Evolutionary conservation across 345 rosid genomes (phyloP).

Genomic region (Eucalyptus erythrocorys): DNA sequence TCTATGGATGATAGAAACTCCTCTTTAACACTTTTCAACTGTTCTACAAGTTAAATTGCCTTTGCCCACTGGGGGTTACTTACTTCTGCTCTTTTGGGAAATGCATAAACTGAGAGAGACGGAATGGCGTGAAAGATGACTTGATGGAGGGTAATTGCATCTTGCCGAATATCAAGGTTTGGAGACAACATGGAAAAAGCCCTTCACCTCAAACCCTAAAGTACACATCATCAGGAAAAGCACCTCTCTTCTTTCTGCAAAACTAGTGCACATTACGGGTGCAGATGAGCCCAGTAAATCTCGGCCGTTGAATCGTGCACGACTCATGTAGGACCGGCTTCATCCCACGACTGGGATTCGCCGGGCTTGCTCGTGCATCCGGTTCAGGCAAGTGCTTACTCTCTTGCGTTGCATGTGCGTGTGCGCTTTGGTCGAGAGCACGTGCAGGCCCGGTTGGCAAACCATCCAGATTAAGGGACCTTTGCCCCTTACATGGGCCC

Average conservation of each 20-base stretch:
- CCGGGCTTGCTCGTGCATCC: not conserved
- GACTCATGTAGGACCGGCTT: not conserved
- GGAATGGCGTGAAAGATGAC: accelerated
- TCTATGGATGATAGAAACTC: not conserved
- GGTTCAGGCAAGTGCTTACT: not conserved
- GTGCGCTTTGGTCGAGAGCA: not conserved
- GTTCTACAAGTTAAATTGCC: not conserved
- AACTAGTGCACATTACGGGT: not conserved
- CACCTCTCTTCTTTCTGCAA: not conserved
- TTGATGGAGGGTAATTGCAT: not conserved
- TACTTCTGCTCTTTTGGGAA: not conserved
- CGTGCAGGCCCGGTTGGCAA: not conserved
- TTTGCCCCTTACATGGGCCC: not conserved
- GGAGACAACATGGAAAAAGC: not conserved
- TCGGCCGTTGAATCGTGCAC: not conserved
- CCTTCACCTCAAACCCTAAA: not conserved
- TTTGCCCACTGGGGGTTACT: not conserved
- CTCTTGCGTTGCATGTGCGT: not conserved
- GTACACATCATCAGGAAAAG: not conserved
- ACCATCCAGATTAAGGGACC: not conserved
- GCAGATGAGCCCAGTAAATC: not conserved
- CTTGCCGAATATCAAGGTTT: not conserved
- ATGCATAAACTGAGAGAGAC: not conserved
- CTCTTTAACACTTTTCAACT: not conserved
- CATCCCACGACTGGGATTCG: not conserved